Percentiles rank a stretch among this genome's conserved stretches.
Evolutionary conservation across 2,329 filamentous ascomycete species (phyloP).

Genomic region (Penicillium griseofulvum): DNA sequence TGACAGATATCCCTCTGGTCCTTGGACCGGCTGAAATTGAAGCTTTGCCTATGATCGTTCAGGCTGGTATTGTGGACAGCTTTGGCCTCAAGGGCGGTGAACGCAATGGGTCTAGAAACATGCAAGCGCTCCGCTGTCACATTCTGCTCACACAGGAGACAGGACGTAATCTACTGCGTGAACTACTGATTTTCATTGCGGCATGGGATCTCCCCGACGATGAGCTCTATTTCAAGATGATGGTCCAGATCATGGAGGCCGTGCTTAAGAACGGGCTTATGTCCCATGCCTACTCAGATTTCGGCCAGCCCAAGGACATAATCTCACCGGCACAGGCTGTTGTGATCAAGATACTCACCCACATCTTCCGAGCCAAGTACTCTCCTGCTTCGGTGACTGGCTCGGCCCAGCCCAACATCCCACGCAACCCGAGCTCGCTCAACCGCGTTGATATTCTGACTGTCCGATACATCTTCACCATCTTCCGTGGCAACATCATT

Average conservation of each 20-base stretch:
- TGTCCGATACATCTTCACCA: constrained; percentile 87
- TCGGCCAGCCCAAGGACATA: constrained; percentile 91
- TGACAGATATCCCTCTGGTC: constrained; percentile 93
- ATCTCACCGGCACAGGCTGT: constrained; percentile 94
- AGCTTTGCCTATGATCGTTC: constrained; percentile 94
- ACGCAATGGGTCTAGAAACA: constrained; percentile 63
- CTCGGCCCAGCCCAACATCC: constrained; percentile 52
- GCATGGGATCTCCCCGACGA: constrained; percentile 95
- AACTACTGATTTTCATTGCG: constrained; percentile 92
- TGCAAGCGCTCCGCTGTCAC: constrained; percentile 86
- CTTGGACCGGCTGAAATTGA: constrained; percentile 94
- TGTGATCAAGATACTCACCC: constrained; percentile 83
- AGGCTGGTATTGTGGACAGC: constrained; percentile 87
- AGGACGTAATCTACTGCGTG: constrained; percentile 81
- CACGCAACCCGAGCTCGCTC: constrained; percentile 56
- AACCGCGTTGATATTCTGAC: constrained; percentile 60
- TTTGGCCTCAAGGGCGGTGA: constrained; percentile 66
- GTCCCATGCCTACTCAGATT: constrained; percentile 87
- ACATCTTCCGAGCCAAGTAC: constrained; percentile 72
- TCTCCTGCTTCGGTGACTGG: constrained; percentile 48
- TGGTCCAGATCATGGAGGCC: constrained; percentile 91
- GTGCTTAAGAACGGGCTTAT: constrained; percentile 85
- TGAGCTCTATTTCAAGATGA: constrained; percentile 93
- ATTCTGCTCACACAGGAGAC: constrained; percentile 87
- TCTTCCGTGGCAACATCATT: constrained; percentile 88